Base-by-base conservation (phyloP, 2,329 filamentous ascomycete genomes). In the Metarhizium brunneum region DNA sequence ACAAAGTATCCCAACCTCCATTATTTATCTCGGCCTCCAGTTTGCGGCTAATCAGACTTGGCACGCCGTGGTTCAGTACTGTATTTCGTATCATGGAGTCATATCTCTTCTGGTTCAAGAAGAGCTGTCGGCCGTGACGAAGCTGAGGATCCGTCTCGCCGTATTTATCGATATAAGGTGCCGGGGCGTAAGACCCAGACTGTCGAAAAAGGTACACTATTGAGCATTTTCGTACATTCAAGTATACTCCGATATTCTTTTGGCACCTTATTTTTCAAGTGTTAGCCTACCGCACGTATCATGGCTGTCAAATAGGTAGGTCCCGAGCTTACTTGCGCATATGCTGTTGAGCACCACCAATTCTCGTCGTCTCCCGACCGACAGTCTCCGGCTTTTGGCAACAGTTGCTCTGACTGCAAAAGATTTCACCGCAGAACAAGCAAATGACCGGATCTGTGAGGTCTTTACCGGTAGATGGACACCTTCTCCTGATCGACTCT, bases 11-110 rank as follows among this genome's bases (percentile, higher is more conserved):
- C 94, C 94, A 99, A 0, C 94, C 94, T 0, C 94, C 94, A 64
- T 90, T 96, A 68, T 99, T 99, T 48, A 96, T 90, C 69, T 99
- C 94, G 14, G 90, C 87, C 75, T 99, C 94, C 61, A 99, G 72
- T 71, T 90, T 92, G 61, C 94, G 80, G 61, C 88, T 89, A 67
- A 99, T 96, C 50, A 90, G 85, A 62, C 88, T 95, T 40, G 92
- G 92, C 32, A 99, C 84, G 4, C 88, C 86, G 64, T 96, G 91
- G 52, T 85, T 83, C 57, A 97, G 76, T 86, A 95, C 96, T 47
- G 92, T 84, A 62, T 86, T 89, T 52, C 94, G 80, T 56, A 96
- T 79, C 70, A 96, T 80, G 40, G 86, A 84, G 71, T 99, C 94
- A 70, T 97, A 99, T 61, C 94, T 80, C 71, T 88, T 92, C 74